Percentiles rank a stretch among this genome's conserved stretches.
These are phyloP conservation scores for Oryza coarctata DNA, from an alignment of 176 grass and related monocot species.

Conservation along the genomic window DNA sequence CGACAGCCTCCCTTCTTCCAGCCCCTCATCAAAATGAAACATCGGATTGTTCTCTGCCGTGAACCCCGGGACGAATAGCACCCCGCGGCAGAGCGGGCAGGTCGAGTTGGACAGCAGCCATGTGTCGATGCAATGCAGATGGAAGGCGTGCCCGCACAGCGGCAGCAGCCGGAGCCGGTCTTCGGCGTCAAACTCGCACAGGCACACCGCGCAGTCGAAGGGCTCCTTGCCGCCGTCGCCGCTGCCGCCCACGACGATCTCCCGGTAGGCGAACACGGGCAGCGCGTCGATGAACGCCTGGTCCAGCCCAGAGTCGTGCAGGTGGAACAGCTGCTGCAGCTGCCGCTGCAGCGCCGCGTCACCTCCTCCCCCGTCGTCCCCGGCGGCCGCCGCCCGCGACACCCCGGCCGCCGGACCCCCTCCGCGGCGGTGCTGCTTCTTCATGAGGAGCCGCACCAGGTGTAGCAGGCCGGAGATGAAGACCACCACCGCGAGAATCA, in stretches of 20 bases:
- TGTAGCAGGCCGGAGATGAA: slow-evolving; percentile 94
- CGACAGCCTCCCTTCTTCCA: slow-evolving; percentile 41
- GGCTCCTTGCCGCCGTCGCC: slow-evolving; percentile 73
- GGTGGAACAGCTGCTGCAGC: slow-evolving; percentile 93
- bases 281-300: slow-evolving; percentile 87
- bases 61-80: slow-evolving; percentile 49
- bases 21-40: slow-evolving; percentile 55
- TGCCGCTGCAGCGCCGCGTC: slow-evolving; percentile 75
- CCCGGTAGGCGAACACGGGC: slow-evolving; percentile 83
- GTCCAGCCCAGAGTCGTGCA: slow-evolving; percentile 87
- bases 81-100: slow-evolving; percentile 81
- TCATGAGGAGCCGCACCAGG: slow-evolving; percentile 70
- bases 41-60: slow-evolving; percentile 47
- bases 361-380: slow-evolving; percentile 23
- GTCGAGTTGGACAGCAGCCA: slow-evolving; percentile 97
- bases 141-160: slow-evolving; percentile 86
- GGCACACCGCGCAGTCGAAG: slow-evolving; percentile 89
- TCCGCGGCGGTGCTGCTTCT: slow-evolving; percentile 54
- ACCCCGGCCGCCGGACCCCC: not conserved
- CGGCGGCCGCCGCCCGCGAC: not conserved
- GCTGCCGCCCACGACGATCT: slow-evolving; percentile 57
- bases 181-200: slow-evolving; percentile 74
- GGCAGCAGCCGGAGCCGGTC: slow-evolving; percentile 80
- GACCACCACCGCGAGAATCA: slow-evolving; percentile 83
- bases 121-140: slow-evolving; percentile 82